These are phyloP conservation scores for Dendrobium nobile DNA, from an alignment of 106 monocot species.

Conservation along the genomic window DNA sequence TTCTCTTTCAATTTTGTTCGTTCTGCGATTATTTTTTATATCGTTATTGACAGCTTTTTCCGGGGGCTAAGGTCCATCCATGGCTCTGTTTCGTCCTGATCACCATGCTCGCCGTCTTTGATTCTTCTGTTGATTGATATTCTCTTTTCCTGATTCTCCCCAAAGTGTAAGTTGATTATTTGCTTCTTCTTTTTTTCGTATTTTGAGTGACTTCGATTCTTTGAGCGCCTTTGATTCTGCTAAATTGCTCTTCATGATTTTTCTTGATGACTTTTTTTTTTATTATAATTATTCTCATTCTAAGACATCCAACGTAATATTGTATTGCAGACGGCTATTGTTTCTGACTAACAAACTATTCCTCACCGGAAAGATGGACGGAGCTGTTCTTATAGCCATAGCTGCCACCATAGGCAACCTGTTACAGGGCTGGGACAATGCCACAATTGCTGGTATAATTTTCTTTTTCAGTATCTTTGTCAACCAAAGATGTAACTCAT, in stretches of 20 bases:
- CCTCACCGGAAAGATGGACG: conserved; percentile 9
- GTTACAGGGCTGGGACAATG: conserved; percentile 50
- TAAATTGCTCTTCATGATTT: not conserved
- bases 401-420: conserved; percentile 36
- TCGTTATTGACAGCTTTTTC: not conserved
- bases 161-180: not conserved
- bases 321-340: not conserved
- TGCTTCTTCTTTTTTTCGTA: not conserved
- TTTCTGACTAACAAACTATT: not conserved
- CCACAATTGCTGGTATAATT: conserved; percentile 34
- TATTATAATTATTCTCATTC: not conserved
- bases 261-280: not conserved
- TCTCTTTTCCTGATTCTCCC: not conserved
- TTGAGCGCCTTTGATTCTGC: not conserved
- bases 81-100: not conserved
- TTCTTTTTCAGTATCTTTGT: not conserved
- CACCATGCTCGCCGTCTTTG: not conserved
- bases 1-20: not conserved
- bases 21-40: not conserved
- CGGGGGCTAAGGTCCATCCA: not conserved
- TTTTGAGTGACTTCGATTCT: not conserved
- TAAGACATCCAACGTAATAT: not conserved
- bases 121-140: not conserved
- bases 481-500: too few relatives aligned
- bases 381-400: conserved; percentile 34